These are phyloP conservation scores for Passalora sequoiae DNA, from an alignment of 2,329 filamentous ascomycete genomes.

Conservation along the genomic window DNA sequence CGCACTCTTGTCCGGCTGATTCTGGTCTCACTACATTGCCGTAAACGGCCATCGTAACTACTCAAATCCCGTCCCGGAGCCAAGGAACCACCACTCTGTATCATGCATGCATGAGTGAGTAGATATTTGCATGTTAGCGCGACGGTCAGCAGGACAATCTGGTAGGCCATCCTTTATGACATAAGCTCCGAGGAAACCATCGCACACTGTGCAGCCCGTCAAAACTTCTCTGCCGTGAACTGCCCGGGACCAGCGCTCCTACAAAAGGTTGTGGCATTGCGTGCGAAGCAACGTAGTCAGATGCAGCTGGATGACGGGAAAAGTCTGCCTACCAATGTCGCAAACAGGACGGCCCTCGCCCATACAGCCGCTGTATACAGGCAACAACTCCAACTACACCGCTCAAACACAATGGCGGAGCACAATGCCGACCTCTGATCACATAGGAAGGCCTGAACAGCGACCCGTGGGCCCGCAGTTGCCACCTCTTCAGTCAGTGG, in stretches of 20 bases:
- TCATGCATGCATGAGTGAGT: constrained; percentile 12
- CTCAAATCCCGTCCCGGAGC: constrained; percentile 18
- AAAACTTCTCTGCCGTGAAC: no score
- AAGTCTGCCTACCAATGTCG: no score
- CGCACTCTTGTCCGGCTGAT: constrained; percentile 15
- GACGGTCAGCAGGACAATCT: constrained; percentile 7
- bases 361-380: constrained; percentile 37
- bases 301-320: background rate
- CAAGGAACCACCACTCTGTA: constrained; percentile 9
- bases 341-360: constrained; percentile 34
- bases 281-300: no score
- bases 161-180: constrained; percentile 2
- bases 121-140: constrained; percentile 15
- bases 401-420: constrained; percentile 43
- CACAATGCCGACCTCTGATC: constrained; percentile 38
- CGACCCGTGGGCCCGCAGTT: constrained; percentile 35
- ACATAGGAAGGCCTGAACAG: constrained; percentile 37
- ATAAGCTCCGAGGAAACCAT: no score
- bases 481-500: constrained; percentile 33
- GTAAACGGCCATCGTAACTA: constrained; percentile 13
- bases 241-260: no score
- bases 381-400: constrained; percentile 37
- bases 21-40: constrained; percentile 16
- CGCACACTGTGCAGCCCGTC: no score
- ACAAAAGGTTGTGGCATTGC: no score